Evolutionary conservation across 345 rosid genomes (phyloP), one percentile per base, ranked within the genome.

Genomic region (Eutrema japonicum): DNA sequence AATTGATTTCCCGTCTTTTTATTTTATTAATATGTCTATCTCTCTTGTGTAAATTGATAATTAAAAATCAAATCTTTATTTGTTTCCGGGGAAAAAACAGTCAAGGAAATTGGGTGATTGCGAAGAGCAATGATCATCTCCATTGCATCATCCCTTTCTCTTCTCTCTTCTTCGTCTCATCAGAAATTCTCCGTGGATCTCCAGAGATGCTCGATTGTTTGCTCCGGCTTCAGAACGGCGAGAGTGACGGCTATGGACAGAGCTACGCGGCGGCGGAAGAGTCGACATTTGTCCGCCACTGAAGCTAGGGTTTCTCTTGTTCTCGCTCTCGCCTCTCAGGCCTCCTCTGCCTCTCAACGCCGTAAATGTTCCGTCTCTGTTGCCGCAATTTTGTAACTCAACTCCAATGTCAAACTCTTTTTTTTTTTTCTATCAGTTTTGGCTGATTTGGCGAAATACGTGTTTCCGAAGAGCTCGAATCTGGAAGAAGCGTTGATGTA

Each of bases 401-500:
- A 12, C 18, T 8, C 42, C 49, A 33, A 42, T 57, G 46, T 51
- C 0, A 16, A 41, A 27, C 43, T 66, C 6, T 10, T 18, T 7
- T 16, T 48, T 46, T 64, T 57, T 5, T 37, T 12, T 68, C 40
- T 72, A 48, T 59, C 32, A 93, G 98, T 94, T 82, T 80, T 94
- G 70, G 72, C 68, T 65, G 91, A 89, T 72, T 83, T 91, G 79
- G 88, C 91, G 0, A 91, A 82, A 54, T 94, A 89, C 43, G 84
- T 88, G 73, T 85, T 91, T 58, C 97, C 98, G 1, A 89, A 87
- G 85, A 82, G 86, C 83, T 81, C 83, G 40, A 91, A 78, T 71
- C 72, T 91, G 37, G 96, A 94, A 84, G 97, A 91, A 85, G 93
- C 93, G 3, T 75, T 91, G 33, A 94, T 94, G 98, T 77, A 92